These are phyloP conservation scores for Colletotrichum lindemuthianum DNA, from an alignment of 2,329 filamentous ascomycete genomes.

Conservation along the genomic window DNA sequence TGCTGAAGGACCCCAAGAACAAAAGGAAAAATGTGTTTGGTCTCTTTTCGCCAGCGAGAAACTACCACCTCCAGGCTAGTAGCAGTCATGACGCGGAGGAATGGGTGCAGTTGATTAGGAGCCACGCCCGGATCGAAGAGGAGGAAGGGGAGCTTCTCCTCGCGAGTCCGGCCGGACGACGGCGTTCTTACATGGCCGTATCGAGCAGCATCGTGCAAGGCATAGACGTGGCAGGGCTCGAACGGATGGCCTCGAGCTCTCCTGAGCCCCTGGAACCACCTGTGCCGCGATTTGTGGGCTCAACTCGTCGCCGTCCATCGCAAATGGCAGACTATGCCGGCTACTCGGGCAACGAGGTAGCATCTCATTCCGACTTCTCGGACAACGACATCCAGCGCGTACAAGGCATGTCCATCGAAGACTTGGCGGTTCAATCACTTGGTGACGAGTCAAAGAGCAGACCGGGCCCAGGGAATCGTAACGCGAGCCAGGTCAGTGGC, in stretches of 20 bases:
- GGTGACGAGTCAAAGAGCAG: conserved; percentile 35
- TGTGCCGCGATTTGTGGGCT: conserved; percentile 45
- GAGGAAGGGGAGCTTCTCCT: conserved; percentile 87
- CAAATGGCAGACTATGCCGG: conserved; percentile 73
- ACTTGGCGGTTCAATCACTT: conserved; percentile 54
- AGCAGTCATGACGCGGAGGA: conserved; percentile 79
- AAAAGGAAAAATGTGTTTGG: conserved; percentile 90
- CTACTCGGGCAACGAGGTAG: conserved; percentile 71
- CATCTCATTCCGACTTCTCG: conserved; percentile 88
- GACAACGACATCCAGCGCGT: conserved; percentile 67
- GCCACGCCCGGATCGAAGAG: conserved; percentile 84
- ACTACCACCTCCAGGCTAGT: conserved; percentile 87
- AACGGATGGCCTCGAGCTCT: conserved; percentile 64
- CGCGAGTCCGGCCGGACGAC: conserved; percentile 69
- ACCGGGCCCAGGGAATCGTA: conserved; percentile 57
- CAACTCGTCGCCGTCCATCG: conserved; percentile 62
- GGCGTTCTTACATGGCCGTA: conserved; percentile 52
- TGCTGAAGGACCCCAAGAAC: conserved; percentile 88
- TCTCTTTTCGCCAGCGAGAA: conserved; percentile 88
- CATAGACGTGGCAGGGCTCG: conserved; percentile 16
- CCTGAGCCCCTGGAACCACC: conserved; percentile 64
- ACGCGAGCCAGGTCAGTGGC: conserved; percentile 71
- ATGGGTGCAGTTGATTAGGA: conserved; percentile 86
- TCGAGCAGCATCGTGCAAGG: conserved; percentile 11
- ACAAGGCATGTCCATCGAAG: conserved; percentile 63